Conservation (phyloP, 192 early-diverging fungal genomes). For the Phycomyces blakesleeanus region DNA sequence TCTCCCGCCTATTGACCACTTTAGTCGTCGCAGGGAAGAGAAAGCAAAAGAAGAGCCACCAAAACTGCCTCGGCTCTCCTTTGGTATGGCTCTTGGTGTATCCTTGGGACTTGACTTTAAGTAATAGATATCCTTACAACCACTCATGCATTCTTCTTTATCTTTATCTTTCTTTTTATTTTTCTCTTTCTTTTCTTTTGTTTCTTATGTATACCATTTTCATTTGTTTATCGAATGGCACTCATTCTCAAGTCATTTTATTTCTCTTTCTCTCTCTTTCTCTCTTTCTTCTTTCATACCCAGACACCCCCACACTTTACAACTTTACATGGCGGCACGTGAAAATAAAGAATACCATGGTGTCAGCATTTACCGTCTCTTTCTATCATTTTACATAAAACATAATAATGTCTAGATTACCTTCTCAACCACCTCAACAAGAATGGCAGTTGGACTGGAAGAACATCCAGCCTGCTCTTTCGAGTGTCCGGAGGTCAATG, state of each 20-base stretch:
- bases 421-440: constrained; percentile 12
- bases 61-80: constrained; percentile 25
- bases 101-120: constrained; percentile 13
- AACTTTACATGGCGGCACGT: neutral
- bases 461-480: constrained; percentile 44
- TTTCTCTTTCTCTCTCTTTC: too few species aligned
- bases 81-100: constrained; percentile 17
- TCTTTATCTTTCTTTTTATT: neutral
- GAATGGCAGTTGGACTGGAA: constrained; percentile 52
- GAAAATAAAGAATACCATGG: neutral
- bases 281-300: too few species aligned
- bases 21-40: neutral
- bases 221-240: constrained; percentile 1
- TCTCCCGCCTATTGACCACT: neutral
- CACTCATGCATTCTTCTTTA: constrained; percentile 10
- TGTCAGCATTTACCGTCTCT: constrained; percentile 5
- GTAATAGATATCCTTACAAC: neutral
- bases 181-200: neutral
- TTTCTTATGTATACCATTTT: neutral
- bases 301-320: too few species aligned
- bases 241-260: neutral
- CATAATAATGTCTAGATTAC: constrained; percentile 9
- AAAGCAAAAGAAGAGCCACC: constrained; percentile 12
- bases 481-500: constrained; percentile 45
- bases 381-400: neutral